These are phyloP conservation scores for Neoboletus magnificus DNA, from an alignment of 768 basidiomycete genomes.

Conservation along the genomic window DNA sequence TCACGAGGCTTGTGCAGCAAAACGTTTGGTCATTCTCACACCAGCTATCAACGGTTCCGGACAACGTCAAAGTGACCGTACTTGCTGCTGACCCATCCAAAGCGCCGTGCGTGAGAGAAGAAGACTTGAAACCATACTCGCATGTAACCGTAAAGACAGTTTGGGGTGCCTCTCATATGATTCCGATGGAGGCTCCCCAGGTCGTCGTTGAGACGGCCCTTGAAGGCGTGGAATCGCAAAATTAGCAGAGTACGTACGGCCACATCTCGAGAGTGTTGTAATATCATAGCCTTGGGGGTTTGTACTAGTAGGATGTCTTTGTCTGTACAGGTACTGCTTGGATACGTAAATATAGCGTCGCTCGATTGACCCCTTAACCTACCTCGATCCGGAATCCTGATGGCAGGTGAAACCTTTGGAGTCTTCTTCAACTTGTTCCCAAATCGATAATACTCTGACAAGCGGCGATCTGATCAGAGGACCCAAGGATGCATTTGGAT, in stretches of 20 bases:
- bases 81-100: constrained; percentile 16
- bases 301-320: too few relatives aligned
- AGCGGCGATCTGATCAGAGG: too few relatives aligned
- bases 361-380: too few relatives aligned
- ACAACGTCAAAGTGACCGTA: constrained; percentile 8
- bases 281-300: not conserved
- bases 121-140: constrained; percentile 4
- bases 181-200: constrained; percentile 13
- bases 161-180: constrained; percentile 13
- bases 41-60: not conserved
- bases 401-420: too few relatives aligned
- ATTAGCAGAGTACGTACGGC: not conserved
- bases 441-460: too few relatives aligned
- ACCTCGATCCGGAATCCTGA: too few relatives aligned
- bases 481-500: too few relatives aligned
- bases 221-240: not conserved
- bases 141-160: constrained; percentile 1
- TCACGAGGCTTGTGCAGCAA: constrained; percentile 11
- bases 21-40: constrained; percentile 23
- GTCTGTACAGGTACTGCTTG: too few relatives aligned
- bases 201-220: constrained; percentile 14
- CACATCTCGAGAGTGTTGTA: not conserved
- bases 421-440: too few relatives aligned
- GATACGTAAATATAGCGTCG: too few relatives aligned
- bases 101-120: not conserved